phyloP scores from a whole-genome alignment of 163 green algal species.

The Chloromonas sp. region DNA sequence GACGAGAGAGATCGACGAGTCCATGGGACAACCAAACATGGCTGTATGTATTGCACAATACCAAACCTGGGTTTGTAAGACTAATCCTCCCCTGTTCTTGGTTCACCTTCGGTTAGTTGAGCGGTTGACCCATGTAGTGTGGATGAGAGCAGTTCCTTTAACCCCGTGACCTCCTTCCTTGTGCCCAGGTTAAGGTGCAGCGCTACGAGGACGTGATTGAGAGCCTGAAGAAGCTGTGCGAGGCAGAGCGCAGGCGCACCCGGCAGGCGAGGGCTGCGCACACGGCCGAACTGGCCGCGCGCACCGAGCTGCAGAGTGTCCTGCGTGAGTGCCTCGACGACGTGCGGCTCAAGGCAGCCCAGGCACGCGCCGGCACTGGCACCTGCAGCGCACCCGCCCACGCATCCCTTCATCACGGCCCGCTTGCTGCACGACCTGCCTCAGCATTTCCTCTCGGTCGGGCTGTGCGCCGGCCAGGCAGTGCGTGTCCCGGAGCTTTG shows the following conservation, averaged over 20 bases:
- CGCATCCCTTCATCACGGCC: too few species aligned
- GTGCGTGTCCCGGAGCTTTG: background rate
- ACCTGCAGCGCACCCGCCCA: background rate
- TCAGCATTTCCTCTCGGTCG: too few species aligned
- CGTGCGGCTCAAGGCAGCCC: background rate
- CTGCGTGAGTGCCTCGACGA: background rate
- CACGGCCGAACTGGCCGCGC: conserved; percentile 27
- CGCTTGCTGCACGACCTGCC: too few species aligned
- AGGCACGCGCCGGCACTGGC: background rate
- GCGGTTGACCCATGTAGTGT: too few species aligned
- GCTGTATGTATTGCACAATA: too few species aligned
- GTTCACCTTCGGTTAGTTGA: too few species aligned
- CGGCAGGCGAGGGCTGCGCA: conserved; percentile 29
- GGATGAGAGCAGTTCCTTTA: too few species aligned
- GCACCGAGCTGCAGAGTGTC: conserved; percentile 26
- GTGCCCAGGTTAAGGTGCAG: conserved; percentile 4
- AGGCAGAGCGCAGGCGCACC: conserved; percentile 28
- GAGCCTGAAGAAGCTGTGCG: conserved; percentile 27
- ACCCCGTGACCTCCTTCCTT: too few species aligned
- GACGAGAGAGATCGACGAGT: too few species aligned
- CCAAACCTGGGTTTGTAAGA: too few species aligned
- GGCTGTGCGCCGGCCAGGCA: background rate
- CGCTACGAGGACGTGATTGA: conserved; percentile 38
- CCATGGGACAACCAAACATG: too few species aligned
- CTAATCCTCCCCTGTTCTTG: background rate